Evolutionary conservation across 768 basidiomycete species (phyloP), one percentile per base, ranked within the genome.

Genomic region (Boletus eberwhitei): DNA sequence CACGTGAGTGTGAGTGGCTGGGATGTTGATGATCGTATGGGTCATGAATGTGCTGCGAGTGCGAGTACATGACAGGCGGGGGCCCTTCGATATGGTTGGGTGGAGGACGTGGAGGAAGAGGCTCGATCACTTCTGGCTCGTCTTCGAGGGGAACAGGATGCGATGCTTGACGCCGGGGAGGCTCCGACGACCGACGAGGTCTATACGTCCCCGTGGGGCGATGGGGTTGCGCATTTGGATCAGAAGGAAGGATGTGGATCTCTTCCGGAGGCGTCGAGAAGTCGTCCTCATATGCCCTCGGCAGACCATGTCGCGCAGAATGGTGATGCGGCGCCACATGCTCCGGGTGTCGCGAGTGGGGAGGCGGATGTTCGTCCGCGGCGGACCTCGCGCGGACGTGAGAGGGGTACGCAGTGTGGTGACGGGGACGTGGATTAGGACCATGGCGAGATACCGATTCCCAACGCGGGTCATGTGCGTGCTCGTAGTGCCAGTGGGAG

Each of bases 211-310:
- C 69, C 16, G 55, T 52, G 0, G 62, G 55, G 43, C 65, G 71
- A 60, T 73, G 68, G 2, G 72, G 74, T 38, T 66, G 66, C 49
- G 59, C 70, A 21, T 70, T 74, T 52, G 72, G 68, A 43, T 73
- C 73, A 32, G 83, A 82, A 48, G 85, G 85, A 41, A 84, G 70
- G 47, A 86, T 75, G 54, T 78, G 79, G 62, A 86, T 86, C 68
- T 86, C 81, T 66, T 86, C 85, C 34, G 84, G 85, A 49, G 73
- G 67, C 8, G 61, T 48, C 12, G 53, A 58, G 44, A 67, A 64
- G 52, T 71, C 61, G 21, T 62, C 60, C 5, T 53, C 44, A 3
- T 44, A 54, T 14, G 60, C 61, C 46, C 48, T 61, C 29, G 57
- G 67, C 41, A 67, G 59, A 42, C 34, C 50, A 26, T 65, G 58